Base-by-base conservation (phyloP, 768 basidiomycete species). In the Russula ochroleuca region DNA sequence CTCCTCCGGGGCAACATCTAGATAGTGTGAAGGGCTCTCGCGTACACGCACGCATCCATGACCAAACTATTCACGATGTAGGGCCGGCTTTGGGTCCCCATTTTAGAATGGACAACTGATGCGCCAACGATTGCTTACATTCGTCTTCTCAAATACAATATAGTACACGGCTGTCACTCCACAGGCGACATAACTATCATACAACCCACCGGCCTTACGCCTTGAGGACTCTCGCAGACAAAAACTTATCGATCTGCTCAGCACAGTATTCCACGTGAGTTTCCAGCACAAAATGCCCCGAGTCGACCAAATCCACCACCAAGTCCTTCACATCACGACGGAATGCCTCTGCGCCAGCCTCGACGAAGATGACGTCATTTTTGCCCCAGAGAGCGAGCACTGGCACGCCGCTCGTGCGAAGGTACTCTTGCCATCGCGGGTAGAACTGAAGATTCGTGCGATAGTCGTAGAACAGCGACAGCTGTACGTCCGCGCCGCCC, bases 361-460 rank as follows among this genome's bases (percentile, higher is more conserved):
- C 73, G 23, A 77, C 62, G 73, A 83, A 82, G 59, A 78, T 72
- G 7, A 59, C 38, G 63, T 83, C 82, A 63, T 78, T 74, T 65
- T 72, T 75, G 9, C 81, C 82, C 82, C 82, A 82, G 5, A 81
- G 72, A 0, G 76, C 81, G 2, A 83, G 73, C 17, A 80, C 64
- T 1, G 78, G 77, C 21, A 78, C 76, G 57, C 77, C 70, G 65
- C 72, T 69, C 41, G 74, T 65, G 21, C 73, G 70, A 66, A 83
- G 73, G 63, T 77, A 82, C 53, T 74, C 67, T 14, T 82, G 81
- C 72, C 78, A 80, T 15, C 69, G 47, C 0, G 81, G 78, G 66
- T 83, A 83, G 19, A 78, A 64, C 21, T 60, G 63, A 51, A 79
- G 67, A 69, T 83, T 83, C 48, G 60, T 77, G 55, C 70, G 65